A percentile compares a stretch with the other conserved stretches of the same genome.
phyloP scores from a whole-genome alignment of 1,139 yeast genomes.

The Diutina siamensis region DNA sequence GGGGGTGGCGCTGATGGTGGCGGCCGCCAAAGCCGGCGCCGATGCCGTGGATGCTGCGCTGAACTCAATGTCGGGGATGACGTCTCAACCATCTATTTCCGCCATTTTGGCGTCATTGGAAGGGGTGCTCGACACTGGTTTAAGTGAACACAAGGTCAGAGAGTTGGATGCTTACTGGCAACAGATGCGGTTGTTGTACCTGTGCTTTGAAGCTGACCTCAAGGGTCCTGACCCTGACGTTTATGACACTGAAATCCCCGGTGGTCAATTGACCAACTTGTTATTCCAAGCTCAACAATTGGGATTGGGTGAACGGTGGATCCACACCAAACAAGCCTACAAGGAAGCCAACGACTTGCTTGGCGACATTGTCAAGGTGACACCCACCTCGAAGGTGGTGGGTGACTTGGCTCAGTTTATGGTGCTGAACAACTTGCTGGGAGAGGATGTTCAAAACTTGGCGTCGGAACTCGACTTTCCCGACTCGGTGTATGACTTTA shows the following conservation, averaged over 20 bases:
- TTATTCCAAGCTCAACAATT: slow-evolving; percentile 98
- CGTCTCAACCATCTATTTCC: slow-evolving; percentile 93
- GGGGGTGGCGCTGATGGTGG: slow-evolving; percentile 94
- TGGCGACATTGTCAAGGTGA: slow-evolving; percentile 96
- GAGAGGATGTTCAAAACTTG: slow-evolving; percentile 76
- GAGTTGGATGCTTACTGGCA: slow-evolving; percentile 95
- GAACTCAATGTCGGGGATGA: slow-evolving; percentile 96
- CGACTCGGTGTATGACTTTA: slow-evolving; percentile 91
- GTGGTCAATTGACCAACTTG: slow-evolving; percentile 96
- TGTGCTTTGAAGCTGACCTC: slow-evolving; percentile 95
- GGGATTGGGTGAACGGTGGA: slow-evolving; percentile 94
- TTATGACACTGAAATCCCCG: slow-evolving; percentile 96
- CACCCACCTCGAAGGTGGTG: slow-evolving; percentile 98
- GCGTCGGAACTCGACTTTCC: slow-evolving; percentile 96
- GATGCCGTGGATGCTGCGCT: slow-evolving; percentile 97
- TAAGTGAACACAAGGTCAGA: slow-evolving; percentile 56
- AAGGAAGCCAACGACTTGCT: slow-evolving; percentile 78
- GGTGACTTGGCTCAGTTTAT: slow-evolving; percentile 98
- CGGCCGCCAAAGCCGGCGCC: slow-evolving; percentile 92
- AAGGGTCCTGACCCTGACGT: slow-evolving; percentile 99
- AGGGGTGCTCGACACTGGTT: slow-evolving; percentile 72
- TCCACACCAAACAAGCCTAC: slow-evolving; percentile 88
- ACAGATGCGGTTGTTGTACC: slow-evolving; percentile 91
- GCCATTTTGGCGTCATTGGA: slow-evolving; percentile 89
- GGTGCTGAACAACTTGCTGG: slow-evolving; percentile 85